Conservation (phyloP, 495 filamentous ascomycete species). For the Podospora didyma region DNA sequence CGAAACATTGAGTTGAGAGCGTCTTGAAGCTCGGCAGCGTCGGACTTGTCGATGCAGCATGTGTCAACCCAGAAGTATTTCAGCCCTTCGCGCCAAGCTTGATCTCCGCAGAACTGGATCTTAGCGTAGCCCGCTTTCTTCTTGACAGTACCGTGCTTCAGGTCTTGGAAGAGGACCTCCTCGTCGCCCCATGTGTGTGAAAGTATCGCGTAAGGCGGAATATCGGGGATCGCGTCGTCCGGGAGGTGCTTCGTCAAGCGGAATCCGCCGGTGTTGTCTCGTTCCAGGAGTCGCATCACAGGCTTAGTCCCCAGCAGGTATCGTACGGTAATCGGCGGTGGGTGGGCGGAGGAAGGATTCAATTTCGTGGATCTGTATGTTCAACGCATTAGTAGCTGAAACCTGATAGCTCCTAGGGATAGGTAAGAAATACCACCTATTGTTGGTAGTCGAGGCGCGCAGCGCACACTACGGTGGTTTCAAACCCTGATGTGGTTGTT, state of each 20-base stretch:
- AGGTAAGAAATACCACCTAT: conserved; percentile 6
- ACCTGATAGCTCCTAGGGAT: not conserved
- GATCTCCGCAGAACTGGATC: no score
- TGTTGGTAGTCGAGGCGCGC: not conserved
- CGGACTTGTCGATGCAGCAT: no score
- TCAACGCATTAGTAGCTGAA: conserved; percentile 6
- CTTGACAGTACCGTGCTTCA: not conserved
- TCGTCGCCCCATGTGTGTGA: conserved; percentile 6
- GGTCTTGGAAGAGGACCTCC: not conserved
- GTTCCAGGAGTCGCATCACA: not conserved
- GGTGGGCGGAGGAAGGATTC: conserved; percentile 3
- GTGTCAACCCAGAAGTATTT: no score
- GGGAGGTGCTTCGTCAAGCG: not conserved
- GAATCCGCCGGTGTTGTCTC: not conserved
- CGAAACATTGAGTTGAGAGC: conserved; percentile 4
- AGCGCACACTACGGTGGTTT: no score
- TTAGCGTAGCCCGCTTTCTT: conserved; percentile 2
- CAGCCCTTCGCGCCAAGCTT: no score
- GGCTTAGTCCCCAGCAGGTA: not conserved
- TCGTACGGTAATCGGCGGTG: not conserved
- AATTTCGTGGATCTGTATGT: not conserved
- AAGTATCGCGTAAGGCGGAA: conserved; percentile 5
- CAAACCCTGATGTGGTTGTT: not conserved
- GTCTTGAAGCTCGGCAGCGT: conserved; percentile 1
- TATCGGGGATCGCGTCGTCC: not conserved